Base-by-base conservation (phyloP, 495 filamentous ascomycete species). In the Mytilinidion resinicola region DNA sequence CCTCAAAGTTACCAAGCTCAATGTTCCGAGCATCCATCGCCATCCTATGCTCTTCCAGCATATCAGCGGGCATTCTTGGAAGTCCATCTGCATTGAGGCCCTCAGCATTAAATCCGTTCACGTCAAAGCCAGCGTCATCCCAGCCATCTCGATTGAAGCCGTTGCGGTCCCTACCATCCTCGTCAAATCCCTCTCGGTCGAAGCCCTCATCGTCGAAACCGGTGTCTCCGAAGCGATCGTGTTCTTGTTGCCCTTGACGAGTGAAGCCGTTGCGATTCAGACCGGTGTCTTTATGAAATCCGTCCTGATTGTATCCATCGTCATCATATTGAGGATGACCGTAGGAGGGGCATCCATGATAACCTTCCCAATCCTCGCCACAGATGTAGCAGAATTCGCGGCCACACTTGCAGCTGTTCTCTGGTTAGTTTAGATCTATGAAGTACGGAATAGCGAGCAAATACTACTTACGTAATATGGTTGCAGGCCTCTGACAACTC, bases 341-440 rank as follows among this genome's bases (percentile, higher is more conserved):
- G 56, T 66, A 66, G 15, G 56, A 37, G 2, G 63, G 63, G 38
- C 63, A 66, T 11, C 46, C 59, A 51, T 66, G 63, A 3, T 50
- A 10, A 10, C 63, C 63, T 7, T 50, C 21, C 63, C 63, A 66
- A 17, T 43, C 11, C 37, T 60, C 53, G 11, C 63, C 63, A 48
- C 63, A 66, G 33, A 66, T 21, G 41, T 66, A 66, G 51, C 63
- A 65, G 59, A 66, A 66, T 20, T 59, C 44, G 4, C n/a, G 9
- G 9, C 60, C 63, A 15, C 63, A 66, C 12, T 53, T 47, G 41
- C 63, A 65, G 38, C 59, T 62, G n/a, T 52, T 17, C 43, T 52
- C 14, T 12, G 53, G 33, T 49, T 1, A 49, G 20, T 19, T 30
- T 19, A 25, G 6, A 25, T 49, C 7, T 33, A 20, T 8, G 21